These are phyloP conservation scores for Dictyostelium intermedium DNA, from an alignment of 78 protist species.

Conservation along the genomic window DNA sequence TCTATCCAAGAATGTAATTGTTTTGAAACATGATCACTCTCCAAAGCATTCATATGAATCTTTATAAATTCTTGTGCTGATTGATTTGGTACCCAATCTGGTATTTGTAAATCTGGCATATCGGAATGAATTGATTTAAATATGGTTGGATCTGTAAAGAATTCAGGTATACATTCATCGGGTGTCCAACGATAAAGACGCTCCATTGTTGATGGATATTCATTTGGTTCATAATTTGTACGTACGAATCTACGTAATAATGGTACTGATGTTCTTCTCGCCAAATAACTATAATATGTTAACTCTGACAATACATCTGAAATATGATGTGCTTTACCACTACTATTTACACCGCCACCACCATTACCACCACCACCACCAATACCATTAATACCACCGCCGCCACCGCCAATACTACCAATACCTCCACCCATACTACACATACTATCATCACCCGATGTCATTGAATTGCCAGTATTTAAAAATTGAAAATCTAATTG, in stretches of 20 bases:
- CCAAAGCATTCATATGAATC: conserved; percentile 90
- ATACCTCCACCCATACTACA: background rate
- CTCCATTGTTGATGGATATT: conserved; percentile 88
- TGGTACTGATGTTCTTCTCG: conserved; percentile 87
- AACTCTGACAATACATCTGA: conserved; percentile 86
- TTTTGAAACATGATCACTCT: conserved; percentile 89
- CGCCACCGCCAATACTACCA: background rate
- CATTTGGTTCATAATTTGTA: conserved; percentile 85
- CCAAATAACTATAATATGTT: conserved; percentile 86
- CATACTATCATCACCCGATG: background rate
- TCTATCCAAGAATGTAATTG: conserved; percentile 97
- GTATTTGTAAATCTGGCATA: conserved; percentile 87
- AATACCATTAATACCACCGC: background rate
- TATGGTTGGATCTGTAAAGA: conserved; percentile 82
- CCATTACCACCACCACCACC: background rate
- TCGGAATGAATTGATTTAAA: conserved; percentile 85
- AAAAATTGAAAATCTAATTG: conserved; percentile 86
- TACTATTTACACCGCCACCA: background rate
- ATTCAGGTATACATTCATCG: conserved; percentile 94
- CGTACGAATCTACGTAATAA: conserved; percentile 86
- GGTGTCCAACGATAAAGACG: conserved; percentile 91
- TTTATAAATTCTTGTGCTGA: conserved; percentile 91
- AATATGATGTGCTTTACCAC: conserved; percentile 81
- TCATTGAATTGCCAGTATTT: background rate
- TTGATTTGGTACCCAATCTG: conserved; percentile 87